Evolutionary conservation across 148 eudicot species (phyloP).

Genomic region (Diospyros lotus): DNA sequence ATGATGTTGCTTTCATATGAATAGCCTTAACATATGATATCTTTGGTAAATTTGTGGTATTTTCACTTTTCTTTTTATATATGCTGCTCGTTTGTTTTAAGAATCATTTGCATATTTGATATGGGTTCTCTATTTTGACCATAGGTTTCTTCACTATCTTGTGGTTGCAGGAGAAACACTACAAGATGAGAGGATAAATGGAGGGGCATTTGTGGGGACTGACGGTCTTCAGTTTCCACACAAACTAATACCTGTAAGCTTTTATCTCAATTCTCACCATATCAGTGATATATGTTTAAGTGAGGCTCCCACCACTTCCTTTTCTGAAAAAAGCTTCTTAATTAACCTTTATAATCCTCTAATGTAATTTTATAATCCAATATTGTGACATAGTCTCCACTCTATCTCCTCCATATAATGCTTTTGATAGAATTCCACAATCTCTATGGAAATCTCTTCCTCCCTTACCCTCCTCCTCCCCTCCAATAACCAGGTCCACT

Average conservation of each 20-base stretch:
- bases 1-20: conserved; percentile 1
- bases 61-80: neutral
- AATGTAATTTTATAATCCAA: too few species aligned
- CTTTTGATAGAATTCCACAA: too few species aligned
- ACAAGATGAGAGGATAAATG: conserved; percentile 95
- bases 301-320: too few species aligned
- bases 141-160: conserved; percentile 3
- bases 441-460: too few species aligned
- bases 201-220: conserved; percentile 75
- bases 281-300: neutral
- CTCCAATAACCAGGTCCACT: too few species aligned
- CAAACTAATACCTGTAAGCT: conserved; percentile 88
- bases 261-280: neutral
- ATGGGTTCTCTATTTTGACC: neutral
- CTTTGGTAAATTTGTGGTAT: neutral
- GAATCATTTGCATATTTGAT: neutral
- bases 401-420: too few species aligned
- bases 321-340: too few species aligned
- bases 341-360: too few species aligned
- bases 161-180: conserved; percentile 78
- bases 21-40: neutral
- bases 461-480: too few species aligned
- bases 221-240: conserved; percentile 94
- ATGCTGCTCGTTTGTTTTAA: neutral
- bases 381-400: too few species aligned